phyloP scores from a whole-genome alignment of 768 basidiomycete species.

The Suillus decipiens region DNA sequence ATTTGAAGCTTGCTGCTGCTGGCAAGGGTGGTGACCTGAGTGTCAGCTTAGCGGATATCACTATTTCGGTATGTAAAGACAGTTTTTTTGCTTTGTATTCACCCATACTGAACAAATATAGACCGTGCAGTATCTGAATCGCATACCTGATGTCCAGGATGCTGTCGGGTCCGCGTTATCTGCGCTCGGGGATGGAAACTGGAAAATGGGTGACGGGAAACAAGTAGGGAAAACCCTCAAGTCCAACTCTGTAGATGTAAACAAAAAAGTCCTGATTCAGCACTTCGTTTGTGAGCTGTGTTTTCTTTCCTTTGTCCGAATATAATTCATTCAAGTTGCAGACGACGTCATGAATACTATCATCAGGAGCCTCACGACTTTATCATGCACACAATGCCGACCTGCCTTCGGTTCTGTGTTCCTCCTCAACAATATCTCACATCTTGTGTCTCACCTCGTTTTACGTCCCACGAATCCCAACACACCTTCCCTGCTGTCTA shows the following conservation, averaged over 20 bases:
- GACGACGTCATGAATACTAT: slow-evolving; percentile 76
- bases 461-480: slow-evolving; percentile 48
- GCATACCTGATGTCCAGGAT: slow-evolving; percentile 66
- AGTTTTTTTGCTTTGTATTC: background rate
- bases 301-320: background rate
- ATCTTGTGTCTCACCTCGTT: slow-evolving; percentile 63
- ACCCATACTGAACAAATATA: slow-evolving; percentile 28
- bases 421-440: slow-evolving; percentile 77
- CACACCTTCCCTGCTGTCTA: slow-evolving; percentile 55
- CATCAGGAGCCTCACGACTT: slow-evolving; percentile 56
- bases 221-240: slow-evolving; percentile 55
- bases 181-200: slow-evolving; percentile 83
- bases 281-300: slow-evolving; percentile 68
- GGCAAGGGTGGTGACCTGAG: slow-evolving; percentile 54
- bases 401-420: slow-evolving; percentile 75
- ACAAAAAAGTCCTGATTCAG: slow-evolving; percentile 64
- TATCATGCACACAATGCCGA: slow-evolving; percentile 62
- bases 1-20: slow-evolving; percentile 66
- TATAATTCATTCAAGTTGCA: slow-evolving; percentile 26
- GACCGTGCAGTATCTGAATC: slow-evolving; percentile 70
- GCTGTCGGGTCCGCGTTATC: slow-evolving; percentile 67
- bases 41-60: slow-evolving; percentile 65
- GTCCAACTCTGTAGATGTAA: slow-evolving; percentile 43
- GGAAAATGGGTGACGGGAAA: slow-evolving; percentile 89
- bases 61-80: slow-evolving; percentile 43